These are phyloP conservation scores for Penicillium brevicompactum DNA, from an alignment of 2,329 filamentous ascomycete genomes.

Conservation along the genomic window DNA sequence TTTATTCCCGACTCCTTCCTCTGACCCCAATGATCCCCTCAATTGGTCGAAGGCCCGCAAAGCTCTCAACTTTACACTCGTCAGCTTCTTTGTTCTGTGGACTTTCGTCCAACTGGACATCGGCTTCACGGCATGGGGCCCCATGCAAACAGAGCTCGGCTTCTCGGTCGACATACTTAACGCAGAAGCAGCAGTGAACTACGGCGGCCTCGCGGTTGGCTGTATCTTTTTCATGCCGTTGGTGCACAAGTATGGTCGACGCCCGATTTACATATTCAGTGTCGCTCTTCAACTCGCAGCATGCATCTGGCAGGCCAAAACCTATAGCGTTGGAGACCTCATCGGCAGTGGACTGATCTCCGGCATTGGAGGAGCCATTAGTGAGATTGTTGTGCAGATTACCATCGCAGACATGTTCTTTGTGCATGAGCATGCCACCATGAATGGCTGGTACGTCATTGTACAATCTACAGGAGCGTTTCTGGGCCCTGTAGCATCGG, in stretches of 20 bases:
- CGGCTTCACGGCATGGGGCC: constrained; percentile 46
- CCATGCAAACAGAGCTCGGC: constrained; percentile 46
- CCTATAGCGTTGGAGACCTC: constrained; percentile 44
- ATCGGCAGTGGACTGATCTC: constrained; percentile 46
- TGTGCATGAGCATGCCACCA: constrained; percentile 48
- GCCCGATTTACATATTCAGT: constrained; percentile 51
- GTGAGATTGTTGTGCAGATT: constrained; percentile 49
- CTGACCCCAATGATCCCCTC: constrained; percentile 31
- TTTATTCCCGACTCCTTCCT: constrained; percentile 24
- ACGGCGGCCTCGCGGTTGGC: constrained; percentile 46
- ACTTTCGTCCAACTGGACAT: constrained; percentile 40
- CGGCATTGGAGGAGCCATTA: constrained; percentile 48
- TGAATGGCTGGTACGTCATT: constrained; percentile 52
- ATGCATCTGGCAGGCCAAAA: constrained; percentile 48
- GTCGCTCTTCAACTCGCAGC: constrained; percentile 40
- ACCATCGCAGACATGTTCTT: constrained; percentile 54
- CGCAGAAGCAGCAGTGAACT: constrained; percentile 48
- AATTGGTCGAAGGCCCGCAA: constrained; percentile 29
- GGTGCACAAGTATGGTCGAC: constrained; percentile 50
- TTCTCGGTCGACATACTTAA: constrained; percentile 47
- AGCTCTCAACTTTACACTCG: constrained; percentile 26
- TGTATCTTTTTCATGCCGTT: constrained; percentile 50
- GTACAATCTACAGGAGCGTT: constrained; percentile 35
- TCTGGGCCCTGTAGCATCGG: constrained; percentile 37
- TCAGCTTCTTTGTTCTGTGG: constrained; percentile 30